Percentiles rank a stretch among this genome's conserved stretches.
Evolutionary conservation across 2,329 filamentous ascomycete species (phyloP).

Genomic region (Fusarium compactum): DNA sequence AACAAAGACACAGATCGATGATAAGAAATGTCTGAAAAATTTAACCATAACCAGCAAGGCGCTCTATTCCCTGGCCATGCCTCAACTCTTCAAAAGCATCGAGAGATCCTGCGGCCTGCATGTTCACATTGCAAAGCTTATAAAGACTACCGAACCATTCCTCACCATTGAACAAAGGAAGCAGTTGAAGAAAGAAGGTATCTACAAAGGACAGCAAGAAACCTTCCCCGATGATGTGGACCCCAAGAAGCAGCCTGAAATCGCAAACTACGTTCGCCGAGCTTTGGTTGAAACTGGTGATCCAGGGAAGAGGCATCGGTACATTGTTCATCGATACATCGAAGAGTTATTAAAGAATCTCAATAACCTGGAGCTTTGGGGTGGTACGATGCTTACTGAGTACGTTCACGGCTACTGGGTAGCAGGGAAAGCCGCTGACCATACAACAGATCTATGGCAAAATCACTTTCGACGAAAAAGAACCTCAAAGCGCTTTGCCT

Average conservation of each 20-base stretch:
- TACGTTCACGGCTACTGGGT: slow-evolving; percentile 16
- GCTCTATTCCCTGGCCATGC: slow-evolving; percentile 20
- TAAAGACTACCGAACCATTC: slow-evolving; percentile 32
- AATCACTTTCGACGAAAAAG: background rate
- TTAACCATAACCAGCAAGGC: slow-evolving; percentile 34
- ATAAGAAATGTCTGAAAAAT: slow-evolving; percentile 4
- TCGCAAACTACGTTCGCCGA: slow-evolving; percentile 22
- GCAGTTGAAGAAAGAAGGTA: slow-evolving; percentile 27
- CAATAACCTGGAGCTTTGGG: slow-evolving; percentile 31
- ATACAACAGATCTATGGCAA: slow-evolving; percentile 22
- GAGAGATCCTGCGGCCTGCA: slow-evolving; percentile 11
- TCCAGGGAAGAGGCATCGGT: slow-evolving; percentile 23
- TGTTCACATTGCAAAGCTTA: slow-evolving; percentile 36
- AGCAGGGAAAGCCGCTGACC: background rate
- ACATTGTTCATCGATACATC: slow-evolving; percentile 31
- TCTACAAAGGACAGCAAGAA: slow-evolving; percentile 36
- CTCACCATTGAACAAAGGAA: slow-evolving; percentile 34
- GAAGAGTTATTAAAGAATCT: slow-evolving; percentile 35
- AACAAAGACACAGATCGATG: background rate
- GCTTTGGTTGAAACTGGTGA: slow-evolving; percentile 9
- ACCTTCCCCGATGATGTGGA: slow-evolving; percentile 14
- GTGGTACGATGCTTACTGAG: slow-evolving; percentile 22
- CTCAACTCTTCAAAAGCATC: slow-evolving; percentile 31
- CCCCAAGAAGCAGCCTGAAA: slow-evolving; percentile 3
- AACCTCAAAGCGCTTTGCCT: background rate